Evolutionary conservation across 257 asterid species (phyloP), one percentile per base, ranked within the genome.

Genomic region (Verbascum thapsus): DNA sequence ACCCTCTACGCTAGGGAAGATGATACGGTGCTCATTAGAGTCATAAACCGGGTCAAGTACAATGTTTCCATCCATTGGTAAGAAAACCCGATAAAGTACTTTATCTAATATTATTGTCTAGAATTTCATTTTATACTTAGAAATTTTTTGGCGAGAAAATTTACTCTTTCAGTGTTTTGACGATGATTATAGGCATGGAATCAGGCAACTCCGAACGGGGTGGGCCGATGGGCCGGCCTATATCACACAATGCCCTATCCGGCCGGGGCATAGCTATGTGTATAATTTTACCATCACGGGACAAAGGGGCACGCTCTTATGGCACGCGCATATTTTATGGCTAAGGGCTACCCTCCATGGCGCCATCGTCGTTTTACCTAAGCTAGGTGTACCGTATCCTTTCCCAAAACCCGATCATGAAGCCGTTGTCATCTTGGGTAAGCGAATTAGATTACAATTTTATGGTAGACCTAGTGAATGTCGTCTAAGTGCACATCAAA

Each of bases 171-270:
- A 39, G 11, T n/a, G n/a, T 52, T 37, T 5, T 39, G 30, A 8
- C 10, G 30, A 53, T 44, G 4, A 37, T 34, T 16, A 8, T 48
- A 91, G 98, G 99, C 97, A 92, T 44, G 99, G 99, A 8, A 22
- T 91, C 15, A 70, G 88, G 40, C 98, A 91, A 70, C 80, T 88
- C 9, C 72, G 90, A 50, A 89, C 88, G 1, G 99, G 99, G 5
- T 92, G 99, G 99, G 80, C 99, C 0, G 98, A 91, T 15, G 98
- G 98, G 13, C 98, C 98, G 0, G 98, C 96, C 0, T 91, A 91
- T 16, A 87, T 92, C 56, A 92, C 99, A 0, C 99, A 92, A 50
- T 92, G 99, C 63, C 99, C 99, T 0, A 87, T 92, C 51, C 91
- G 61, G 32, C 85, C 97, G 10, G 96, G 95, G 1, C 85, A 83